Percentiles rank a stretch among this genome's conserved stretches.
Evolutionary conservation across 495 filamentous ascomycete genomes (phyloP).

Genomic region (Neurospora tetrasperma): DNA sequence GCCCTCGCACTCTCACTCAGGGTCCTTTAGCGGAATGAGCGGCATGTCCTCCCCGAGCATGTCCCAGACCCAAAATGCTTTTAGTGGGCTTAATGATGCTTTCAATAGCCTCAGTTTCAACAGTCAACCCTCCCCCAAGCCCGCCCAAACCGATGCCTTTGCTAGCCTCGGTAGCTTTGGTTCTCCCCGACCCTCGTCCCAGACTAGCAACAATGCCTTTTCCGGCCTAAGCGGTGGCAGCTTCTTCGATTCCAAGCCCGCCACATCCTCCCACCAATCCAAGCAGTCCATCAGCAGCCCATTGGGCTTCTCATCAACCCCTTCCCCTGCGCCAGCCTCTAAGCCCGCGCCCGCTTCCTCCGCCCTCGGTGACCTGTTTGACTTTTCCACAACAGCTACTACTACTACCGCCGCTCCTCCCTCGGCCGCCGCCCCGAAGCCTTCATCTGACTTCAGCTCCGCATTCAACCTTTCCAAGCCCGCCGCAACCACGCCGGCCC

Average conservation of each 20-base stretch:
- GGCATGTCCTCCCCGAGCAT: conserved; percentile 45
- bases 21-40: conserved; percentile 37
- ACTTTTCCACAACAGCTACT: conserved; percentile 47
- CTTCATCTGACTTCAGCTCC: conserved; percentile 38
- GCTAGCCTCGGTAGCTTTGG: conserved; percentile 56
- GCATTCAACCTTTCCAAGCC: conserved; percentile 65
- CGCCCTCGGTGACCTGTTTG: conserved; percentile 66
- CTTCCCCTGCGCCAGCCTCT: conserved; percentile 36
- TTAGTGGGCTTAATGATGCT: conserved; percentile 74
- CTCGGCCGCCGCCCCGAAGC: conserved; percentile 31
- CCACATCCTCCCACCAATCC: conserved; percentile 40
- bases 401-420: conserved; percentile 38
- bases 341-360: conserved; percentile 39
- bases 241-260: conserved; percentile 69
- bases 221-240: conserved; percentile 53
- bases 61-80: conserved; percentile 37
- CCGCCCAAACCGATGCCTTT: conserved; percentile 55
- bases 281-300: conserved; percentile 38
- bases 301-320: conserved; percentile 43
- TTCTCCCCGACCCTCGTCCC: conserved; percentile 41
- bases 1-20: conserved; percentile 33
- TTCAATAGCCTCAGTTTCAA: conserved; percentile 75
- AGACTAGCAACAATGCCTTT: conserved; percentile 45
- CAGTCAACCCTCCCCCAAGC: conserved; percentile 43
- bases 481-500: conserved; percentile 34